A percentile compares a stretch with the other conserved stretches of the same genome.
phyloP scores from a whole-genome alignment of 441 rosid genomes.

The Syzygium malaccense region DNA sequence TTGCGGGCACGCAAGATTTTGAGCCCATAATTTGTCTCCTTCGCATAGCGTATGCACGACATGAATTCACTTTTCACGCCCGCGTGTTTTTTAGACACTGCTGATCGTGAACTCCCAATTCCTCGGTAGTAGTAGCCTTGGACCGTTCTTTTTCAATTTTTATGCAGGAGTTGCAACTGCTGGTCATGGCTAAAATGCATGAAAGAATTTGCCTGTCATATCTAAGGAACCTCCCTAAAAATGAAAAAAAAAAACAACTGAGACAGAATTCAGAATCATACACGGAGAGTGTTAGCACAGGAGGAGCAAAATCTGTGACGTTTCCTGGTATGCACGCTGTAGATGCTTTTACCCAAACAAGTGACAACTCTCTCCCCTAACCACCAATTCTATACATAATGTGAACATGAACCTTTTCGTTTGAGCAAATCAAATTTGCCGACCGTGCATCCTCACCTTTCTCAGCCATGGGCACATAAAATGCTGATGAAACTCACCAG shows the following conservation, averaged over 20 bases:
- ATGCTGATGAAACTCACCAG: neutral
- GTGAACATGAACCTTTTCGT: neutral
- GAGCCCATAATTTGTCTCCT: neutral
- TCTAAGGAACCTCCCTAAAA: neutral
- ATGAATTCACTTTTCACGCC: too few species aligned
- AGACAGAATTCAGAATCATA: neutral
- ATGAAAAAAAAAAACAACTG: neutral
- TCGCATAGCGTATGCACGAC: neutral
- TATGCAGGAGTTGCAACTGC: neutral
- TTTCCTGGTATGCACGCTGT: neutral
- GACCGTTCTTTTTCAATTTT: neutral
- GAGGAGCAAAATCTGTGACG: neutral
- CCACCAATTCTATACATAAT: neutral
- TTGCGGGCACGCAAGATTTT: neutral
- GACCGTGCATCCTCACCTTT: neutral
- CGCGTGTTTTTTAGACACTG: neutral
- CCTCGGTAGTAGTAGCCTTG: neutral
- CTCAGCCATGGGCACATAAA: neutral
- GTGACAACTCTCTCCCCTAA: neutral
- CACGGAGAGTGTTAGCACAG: neutral
- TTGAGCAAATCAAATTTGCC: neutral
- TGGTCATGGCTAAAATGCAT: neutral
- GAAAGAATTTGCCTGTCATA: neutral
- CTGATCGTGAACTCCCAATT: neutral
- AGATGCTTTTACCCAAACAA: neutral